Evolutionary conservation across 371 early-diverging fungal genomes (phyloP).

Genomic region (Smittium mucronatum): DNA sequence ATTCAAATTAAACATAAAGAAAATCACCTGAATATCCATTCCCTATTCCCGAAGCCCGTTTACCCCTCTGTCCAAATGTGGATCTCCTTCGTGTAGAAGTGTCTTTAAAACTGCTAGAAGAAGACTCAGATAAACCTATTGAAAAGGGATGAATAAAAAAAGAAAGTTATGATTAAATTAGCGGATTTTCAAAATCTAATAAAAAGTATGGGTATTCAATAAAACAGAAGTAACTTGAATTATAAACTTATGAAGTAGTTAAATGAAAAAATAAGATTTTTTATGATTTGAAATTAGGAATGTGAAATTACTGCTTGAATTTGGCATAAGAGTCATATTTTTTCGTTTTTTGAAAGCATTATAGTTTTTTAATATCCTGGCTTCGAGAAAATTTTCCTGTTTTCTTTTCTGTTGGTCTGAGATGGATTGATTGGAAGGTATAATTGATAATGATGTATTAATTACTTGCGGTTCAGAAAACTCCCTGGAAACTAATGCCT

Average conservation of each 20-base stretch:
- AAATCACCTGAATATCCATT: constrained; percentile 28
- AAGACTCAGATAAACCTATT: neutral
- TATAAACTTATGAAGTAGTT: neutral
- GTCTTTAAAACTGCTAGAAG: neutral
- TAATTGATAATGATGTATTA: neutral
- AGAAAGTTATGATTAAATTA: too few relatives aligned
- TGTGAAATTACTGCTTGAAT: constrained; percentile 12
- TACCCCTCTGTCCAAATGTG: constrained; percentile 52
- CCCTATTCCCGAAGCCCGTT: constrained; percentile 44
- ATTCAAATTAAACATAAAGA: too few relatives aligned
- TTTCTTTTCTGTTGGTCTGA: neutral
- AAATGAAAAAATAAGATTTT: neutral
- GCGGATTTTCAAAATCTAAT: too few relatives aligned
- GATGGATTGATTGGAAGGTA: neutral
- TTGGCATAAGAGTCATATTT: constrained; percentile 2
- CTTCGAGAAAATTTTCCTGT: neutral
- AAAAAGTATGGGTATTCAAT: too few relatives aligned
- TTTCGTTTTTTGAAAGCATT: neutral
- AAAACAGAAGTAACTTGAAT: too few relatives aligned
- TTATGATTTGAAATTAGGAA: constrained; percentile 17
- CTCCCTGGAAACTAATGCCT: neutral
- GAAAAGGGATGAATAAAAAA: too few relatives aligned
- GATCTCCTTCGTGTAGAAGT: constrained; percentile 36
- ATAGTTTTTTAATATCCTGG: neutral
- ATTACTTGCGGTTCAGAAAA: neutral